Conservation (phyloP, 192 early-diverging fungal species). For the Podochytrium sp. region DNA sequence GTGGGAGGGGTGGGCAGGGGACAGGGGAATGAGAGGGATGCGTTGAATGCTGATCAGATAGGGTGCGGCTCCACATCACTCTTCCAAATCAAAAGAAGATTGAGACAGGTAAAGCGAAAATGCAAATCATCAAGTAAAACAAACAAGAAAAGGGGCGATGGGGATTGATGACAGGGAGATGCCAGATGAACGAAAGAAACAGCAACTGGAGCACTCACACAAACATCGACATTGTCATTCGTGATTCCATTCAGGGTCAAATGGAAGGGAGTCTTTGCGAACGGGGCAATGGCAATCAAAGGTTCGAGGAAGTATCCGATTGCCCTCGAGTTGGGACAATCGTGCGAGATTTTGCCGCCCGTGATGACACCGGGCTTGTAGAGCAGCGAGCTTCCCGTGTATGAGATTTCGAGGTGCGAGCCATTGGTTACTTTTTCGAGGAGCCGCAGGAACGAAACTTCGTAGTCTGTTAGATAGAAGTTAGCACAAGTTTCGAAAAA, state of each 20-base stretch:
- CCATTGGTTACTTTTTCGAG: slow-evolving; percentile 95
- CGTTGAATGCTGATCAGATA: neutral
- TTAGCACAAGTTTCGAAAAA: neutral
- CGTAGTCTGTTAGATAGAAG: slow-evolving; percentile 73
- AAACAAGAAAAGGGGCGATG: neutral
- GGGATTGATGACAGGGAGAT: too few species aligned
- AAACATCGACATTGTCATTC: slow-evolving; percentile 88
- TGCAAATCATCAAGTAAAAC: neutral
- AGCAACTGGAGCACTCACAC: slow-evolving; percentile 55
- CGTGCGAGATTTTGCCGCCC: slow-evolving; percentile 85
- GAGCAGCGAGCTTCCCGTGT: slow-evolving; percentile 86
- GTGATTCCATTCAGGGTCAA: slow-evolving; percentile 91
- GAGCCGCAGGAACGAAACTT: slow-evolving; percentile 85
- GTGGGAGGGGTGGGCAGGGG: neutral
- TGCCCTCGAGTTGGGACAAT: slow-evolving; percentile 83
- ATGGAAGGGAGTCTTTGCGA: slow-evolving; percentile 83
- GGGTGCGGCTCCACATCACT: too few species aligned
- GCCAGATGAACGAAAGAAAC: neutral
- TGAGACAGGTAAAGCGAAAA: neutral
- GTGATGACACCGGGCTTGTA: slow-evolving; percentile 88
- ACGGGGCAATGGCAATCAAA: slow-evolving; percentile 88
- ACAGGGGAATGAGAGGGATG: neutral
- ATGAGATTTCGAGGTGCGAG: slow-evolving; percentile 87
- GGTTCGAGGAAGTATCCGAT: slow-evolving; percentile 95
- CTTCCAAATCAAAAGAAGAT: too few species aligned